Evolutionary conservation across 768 basidiomycete species (phyloP).

Genomic region (Termitomyces sp.): DNA sequence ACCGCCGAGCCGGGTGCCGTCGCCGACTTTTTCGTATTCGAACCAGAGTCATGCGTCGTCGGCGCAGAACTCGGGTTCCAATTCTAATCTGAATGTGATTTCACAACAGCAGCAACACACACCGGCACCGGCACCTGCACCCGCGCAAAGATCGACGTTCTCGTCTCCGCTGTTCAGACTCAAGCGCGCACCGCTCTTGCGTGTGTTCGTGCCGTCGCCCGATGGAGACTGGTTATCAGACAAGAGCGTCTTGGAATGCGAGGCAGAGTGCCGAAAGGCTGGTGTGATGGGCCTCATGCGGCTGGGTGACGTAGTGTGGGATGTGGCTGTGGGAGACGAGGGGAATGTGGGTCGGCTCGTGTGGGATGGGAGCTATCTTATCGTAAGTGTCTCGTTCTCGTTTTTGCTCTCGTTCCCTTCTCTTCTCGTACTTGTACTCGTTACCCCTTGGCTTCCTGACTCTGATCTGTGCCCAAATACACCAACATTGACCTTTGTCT

Average conservation of each 20-base stretch:
- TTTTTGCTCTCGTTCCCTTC: not conserved
- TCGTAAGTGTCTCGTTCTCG: constrained; percentile 45
- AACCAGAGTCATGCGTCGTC: constrained; percentile 23
- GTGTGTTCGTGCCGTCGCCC: constrained; percentile 82
- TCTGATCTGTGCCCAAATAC: too few relatives aligned
- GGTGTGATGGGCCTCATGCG: constrained; percentile 60
- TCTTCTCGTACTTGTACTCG: not conserved
- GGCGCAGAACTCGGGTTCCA: not conserved
- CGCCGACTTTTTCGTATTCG: constrained; percentile 52
- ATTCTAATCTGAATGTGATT: too few relatives aligned
- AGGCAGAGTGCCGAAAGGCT: constrained; percentile 69
- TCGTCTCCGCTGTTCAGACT: constrained; percentile 66
- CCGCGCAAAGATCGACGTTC: constrained; percentile 30
- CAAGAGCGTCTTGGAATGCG: constrained; percentile 74
- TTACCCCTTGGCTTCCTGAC: too few relatives aligned
- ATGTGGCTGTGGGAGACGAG: constrained; percentile 80
- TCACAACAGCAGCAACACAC: constrained; percentile 4
- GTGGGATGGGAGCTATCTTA: constrained; percentile 87
- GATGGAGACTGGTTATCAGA: constrained; percentile 87
- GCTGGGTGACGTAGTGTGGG: constrained; percentile 83
- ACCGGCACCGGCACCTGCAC: not conserved
- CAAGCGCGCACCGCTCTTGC: constrained; percentile 69
- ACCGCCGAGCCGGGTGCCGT: constrained; percentile 60
- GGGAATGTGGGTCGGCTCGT: constrained; percentile 78
- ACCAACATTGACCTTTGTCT: too few relatives aligned